These are phyloP conservation scores for Fusarium sp. DNA, from an alignment of 2,329 filamentous ascomycete species.

Conservation along the genomic window DNA sequence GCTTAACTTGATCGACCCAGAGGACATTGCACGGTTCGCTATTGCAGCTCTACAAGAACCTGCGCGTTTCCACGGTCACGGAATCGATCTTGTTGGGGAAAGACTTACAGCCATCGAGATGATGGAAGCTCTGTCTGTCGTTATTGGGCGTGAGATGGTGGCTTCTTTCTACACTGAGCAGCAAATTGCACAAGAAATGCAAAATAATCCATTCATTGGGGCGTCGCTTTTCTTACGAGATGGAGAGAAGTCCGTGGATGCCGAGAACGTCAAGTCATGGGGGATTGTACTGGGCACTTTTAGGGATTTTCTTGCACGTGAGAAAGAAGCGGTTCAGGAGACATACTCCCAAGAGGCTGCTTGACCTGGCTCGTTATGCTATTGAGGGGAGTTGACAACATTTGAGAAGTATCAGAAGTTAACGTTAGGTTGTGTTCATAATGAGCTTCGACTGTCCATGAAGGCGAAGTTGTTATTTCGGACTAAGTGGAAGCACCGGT, in stretches of 20 bases:
- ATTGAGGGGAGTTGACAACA: neutral
- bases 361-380: too few species aligned
- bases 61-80: rapidly evolving
- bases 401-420: neutral
- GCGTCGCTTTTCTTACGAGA: slow-evolving; percentile 4
- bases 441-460: too few species aligned
- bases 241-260: neutral
- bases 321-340: neutral
- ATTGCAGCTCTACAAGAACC: rapidly evolving
- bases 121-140: neutral
- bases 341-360: neutral
- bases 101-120: slow-evolving; percentile 1
- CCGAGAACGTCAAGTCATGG: neutral
- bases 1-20: neutral
- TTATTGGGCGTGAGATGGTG: neutral
- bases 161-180: neutral
- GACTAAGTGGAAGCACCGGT: too few species aligned
- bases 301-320: neutral
- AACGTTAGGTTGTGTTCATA: too few species aligned
- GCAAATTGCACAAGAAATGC: neutral
- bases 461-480: too few species aligned
- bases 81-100: slow-evolving; percentile 1
- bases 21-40: neutral
- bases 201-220: neutral
- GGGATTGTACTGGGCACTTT: neutral